Evolutionary conservation across 441 rosid genomes (phyloP).

Genomic region (Mallotus repandus): DNA sequence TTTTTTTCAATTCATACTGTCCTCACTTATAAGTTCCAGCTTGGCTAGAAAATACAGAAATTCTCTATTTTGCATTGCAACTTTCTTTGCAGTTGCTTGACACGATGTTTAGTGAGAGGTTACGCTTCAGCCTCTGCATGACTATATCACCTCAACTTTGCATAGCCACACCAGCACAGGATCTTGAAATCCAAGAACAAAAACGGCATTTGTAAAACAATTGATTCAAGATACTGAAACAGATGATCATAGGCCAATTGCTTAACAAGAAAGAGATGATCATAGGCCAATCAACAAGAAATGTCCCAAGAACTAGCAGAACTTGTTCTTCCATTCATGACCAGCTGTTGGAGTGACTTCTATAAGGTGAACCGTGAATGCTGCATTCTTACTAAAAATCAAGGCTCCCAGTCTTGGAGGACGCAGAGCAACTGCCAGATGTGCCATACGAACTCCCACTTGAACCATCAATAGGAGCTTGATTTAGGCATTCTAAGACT

Average conservation of each 20-base stretch:
- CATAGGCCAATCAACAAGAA: not conserved
- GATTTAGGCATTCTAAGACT: conserved; percentile 81
- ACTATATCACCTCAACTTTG: not conserved
- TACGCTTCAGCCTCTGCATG: not conserved
- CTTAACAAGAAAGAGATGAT: not conserved
- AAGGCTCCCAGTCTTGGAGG: conserved; percentile 60
- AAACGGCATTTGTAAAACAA: not conserved
- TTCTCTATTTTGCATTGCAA: not conserved
- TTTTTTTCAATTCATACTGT: not conserved
- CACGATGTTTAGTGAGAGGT: not conserved
- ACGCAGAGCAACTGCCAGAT: conserved; percentile 58
- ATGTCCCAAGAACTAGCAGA: not conserved
- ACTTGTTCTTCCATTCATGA: not conserved
- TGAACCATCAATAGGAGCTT: conserved; percentile 93
- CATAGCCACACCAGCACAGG: not conserved
- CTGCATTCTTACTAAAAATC: conserved; percentile 50
- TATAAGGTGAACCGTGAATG: not conserved
- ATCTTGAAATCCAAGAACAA: no score
- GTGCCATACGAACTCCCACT: conserved; percentile 80
- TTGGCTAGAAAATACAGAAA: not conserved
- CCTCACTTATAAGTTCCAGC: not conserved
- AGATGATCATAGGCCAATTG: not conserved
- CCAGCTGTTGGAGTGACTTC: not conserved
- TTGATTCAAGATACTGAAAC: not conserved
- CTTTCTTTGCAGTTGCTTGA: not conserved